Conservation (phyloP, 306 rosid species). For the Lathyrus oleraceus region DNA sequence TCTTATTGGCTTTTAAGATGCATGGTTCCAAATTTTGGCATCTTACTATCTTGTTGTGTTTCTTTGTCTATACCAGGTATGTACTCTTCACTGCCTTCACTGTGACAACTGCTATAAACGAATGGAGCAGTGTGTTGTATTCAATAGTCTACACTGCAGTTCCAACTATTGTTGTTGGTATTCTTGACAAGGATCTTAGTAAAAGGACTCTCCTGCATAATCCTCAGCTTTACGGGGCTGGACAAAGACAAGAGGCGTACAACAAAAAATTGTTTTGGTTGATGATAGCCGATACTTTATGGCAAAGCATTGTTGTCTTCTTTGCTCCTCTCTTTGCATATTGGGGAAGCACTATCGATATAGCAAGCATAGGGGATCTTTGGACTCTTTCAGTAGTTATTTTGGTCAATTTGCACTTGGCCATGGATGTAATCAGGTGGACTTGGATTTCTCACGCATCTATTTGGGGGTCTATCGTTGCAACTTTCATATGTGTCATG, state of each 20-base stretch:
- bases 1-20: neutral
- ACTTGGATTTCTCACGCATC: constrained; percentile 71
- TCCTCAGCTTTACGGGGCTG: constrained; percentile 92
- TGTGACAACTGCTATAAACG: constrained; percentile 82
- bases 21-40: constrained; percentile 9
- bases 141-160: constrained; percentile 75
- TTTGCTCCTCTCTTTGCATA: constrained; percentile 72
- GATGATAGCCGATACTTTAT: constrained; percentile 74
- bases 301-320: constrained; percentile 86
- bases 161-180: constrained; percentile 86
- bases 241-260: constrained; percentile 84
- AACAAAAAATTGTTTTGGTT: constrained; percentile 79
- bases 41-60: neutral
- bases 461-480: constrained; percentile 86
- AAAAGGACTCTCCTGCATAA: constrained; percentile 64
- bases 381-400: constrained; percentile 88
- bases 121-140: constrained; percentile 86
- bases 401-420: constrained; percentile 84
- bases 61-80: constrained; percentile 56
- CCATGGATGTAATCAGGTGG: constrained; percentile 92
- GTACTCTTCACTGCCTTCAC: constrained; percentile 72
- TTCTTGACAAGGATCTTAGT: constrained; percentile 94
- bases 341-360: constrained; percentile 65
- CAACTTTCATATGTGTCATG: constrained; percentile 66
- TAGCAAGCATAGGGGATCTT: constrained; percentile 87